These are phyloP conservation scores for Sporothrix protearum DNA, from an alignment of 2,329 filamentous ascomycete species.

Conservation along the genomic window DNA sequence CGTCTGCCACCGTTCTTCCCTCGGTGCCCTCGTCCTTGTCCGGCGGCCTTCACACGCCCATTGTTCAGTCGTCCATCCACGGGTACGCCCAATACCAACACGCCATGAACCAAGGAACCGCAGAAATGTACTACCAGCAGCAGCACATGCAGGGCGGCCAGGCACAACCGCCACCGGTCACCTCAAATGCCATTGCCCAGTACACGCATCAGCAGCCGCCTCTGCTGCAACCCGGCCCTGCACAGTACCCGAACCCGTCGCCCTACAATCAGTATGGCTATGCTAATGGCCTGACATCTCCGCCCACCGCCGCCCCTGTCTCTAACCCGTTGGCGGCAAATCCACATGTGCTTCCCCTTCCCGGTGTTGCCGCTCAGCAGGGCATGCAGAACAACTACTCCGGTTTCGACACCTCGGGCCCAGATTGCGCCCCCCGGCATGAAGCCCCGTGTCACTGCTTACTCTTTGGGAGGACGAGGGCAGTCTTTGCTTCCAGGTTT, in stretches of 20 bases:
- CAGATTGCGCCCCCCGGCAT: conserved; percentile 89
- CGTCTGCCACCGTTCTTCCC: conserved; percentile 56
- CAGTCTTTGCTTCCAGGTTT: conserved; percentile 95
- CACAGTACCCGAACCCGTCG: conserved; percentile 60
- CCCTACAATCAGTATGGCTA: conserved; percentile 71
- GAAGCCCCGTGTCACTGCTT: conserved; percentile 90
- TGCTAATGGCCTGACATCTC: conserved; percentile 73
- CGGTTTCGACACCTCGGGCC: conserved; percentile 73
- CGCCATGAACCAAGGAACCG: conserved; percentile 76
- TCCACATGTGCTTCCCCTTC: conserved; percentile 67
- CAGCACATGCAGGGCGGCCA: conserved; percentile 75
- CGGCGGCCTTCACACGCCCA: conserved; percentile 41
- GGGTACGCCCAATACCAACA: conserved; percentile 44
- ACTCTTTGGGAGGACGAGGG: conserved; percentile 98
- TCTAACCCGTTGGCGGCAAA: conserved; percentile 63
- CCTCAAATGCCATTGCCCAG: conserved; percentile 68
- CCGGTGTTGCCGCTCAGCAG: conserved; percentile 51
- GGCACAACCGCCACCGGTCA: conserved; percentile 68
- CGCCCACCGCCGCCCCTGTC: conserved; percentile 65
- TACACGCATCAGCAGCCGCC: conserved; percentile 77
- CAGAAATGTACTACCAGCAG: conserved; percentile 80
- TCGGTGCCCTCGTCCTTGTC: conserved; percentile 1
- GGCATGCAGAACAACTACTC: conserved; percentile 53
- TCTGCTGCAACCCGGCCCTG: conserved; percentile 67
- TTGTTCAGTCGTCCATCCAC: conserved; percentile 37